phyloP scores from a whole-genome alignment of 2,329 filamentous ascomycete species.

The Exophiala spinifera region DNA sequence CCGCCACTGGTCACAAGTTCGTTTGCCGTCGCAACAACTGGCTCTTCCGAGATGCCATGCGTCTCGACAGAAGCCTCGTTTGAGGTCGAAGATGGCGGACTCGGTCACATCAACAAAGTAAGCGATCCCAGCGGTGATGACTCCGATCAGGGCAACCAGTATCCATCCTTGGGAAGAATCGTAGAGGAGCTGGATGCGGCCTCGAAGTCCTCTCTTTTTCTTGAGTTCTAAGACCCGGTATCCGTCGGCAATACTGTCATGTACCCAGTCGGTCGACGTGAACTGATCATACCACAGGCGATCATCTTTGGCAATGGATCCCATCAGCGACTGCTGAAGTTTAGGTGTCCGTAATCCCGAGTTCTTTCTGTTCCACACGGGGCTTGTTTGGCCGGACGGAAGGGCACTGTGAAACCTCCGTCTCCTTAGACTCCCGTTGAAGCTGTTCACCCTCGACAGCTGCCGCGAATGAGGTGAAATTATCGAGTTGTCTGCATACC shows the following conservation, averaged over 20 bases:
- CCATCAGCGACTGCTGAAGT: conserved; percentile 43
- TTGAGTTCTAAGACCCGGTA: conserved; percentile 82
- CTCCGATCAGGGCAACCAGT: conserved; percentile 82
- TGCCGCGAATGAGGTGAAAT: conserved; percentile 15
- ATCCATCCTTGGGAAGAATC: conserved; percentile 94
- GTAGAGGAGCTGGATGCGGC: conserved; percentile 71
- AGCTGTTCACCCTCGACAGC: conserved; percentile 27
- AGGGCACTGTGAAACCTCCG: conserved; percentile 17
- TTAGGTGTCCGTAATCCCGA: conserved; percentile 27
- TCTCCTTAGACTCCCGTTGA: conserved; percentile 20
- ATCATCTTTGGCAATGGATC: conserved; percentile 70
- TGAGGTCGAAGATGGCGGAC: conserved; percentile 80
- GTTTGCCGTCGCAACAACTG: conserved; percentile 57
- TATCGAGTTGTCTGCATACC: conserved; percentile 14
- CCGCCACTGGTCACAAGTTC: conserved; percentile 58
- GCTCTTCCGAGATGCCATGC: conserved; percentile 73
- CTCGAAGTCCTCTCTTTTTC: conserved; percentile 76
- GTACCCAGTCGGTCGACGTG: conserved; percentile 96
- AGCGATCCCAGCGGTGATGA: conserved; percentile 77
- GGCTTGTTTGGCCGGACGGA: conserved; percentile 18
- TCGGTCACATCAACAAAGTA: conserved; percentile 89
- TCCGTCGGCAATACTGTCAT: conserved; percentile 92
- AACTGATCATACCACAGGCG: conserved; percentile 99
- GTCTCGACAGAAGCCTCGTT: conserved; percentile 76
- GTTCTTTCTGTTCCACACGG: conserved; percentile 20